Conservation (phyloP, 2,329 filamentous ascomycete genomes). For the Helotiales sp. region DNA sequence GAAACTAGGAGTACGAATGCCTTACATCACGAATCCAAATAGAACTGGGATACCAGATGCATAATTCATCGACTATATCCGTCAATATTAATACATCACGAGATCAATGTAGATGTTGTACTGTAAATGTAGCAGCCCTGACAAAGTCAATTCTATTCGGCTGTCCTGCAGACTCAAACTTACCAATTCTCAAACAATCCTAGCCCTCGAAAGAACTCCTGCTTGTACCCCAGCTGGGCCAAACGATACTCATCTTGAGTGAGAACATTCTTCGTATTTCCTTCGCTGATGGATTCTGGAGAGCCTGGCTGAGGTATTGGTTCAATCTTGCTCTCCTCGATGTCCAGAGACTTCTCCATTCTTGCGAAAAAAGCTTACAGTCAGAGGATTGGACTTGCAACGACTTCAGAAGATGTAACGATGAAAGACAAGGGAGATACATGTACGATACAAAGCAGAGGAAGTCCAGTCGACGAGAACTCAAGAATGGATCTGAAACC, state of each 20-base stretch:
- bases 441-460: background rate
- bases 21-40: slow-evolving; percentile 39
- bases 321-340: slow-evolving; percentile 13
- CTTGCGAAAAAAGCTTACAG: background rate
- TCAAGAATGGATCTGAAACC: background rate
- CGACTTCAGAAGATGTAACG: background rate
- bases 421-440: background rate
- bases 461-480: background rate
- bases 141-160: background rate
- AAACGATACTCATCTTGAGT: slow-evolving; percentile 36
- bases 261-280: slow-evolving; percentile 16
- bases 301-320: slow-evolving; percentile 4
- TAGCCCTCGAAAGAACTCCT: slow-evolving; percentile 37
- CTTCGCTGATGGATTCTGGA: slow-evolving; percentile 10
- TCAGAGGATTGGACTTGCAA: background rate
- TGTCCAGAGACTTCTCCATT: slow-evolving; percentile 11
- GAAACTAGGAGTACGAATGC: background rate
- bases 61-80: slow-evolving; percentile 40
- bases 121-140: slow-evolving; percentile 37
- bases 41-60: slow-evolving; percentile 41
- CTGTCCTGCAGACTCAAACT: background rate
- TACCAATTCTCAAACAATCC: slow-evolving; percentile 40
- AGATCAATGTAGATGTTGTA: background rate
- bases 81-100: too few relatives aligned
- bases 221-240: slow-evolving; percentile 37